Evolutionary conservation across 1,284 basidiomycete genomes (phyloP).

Genomic region (Moniliella sp.): DNA sequence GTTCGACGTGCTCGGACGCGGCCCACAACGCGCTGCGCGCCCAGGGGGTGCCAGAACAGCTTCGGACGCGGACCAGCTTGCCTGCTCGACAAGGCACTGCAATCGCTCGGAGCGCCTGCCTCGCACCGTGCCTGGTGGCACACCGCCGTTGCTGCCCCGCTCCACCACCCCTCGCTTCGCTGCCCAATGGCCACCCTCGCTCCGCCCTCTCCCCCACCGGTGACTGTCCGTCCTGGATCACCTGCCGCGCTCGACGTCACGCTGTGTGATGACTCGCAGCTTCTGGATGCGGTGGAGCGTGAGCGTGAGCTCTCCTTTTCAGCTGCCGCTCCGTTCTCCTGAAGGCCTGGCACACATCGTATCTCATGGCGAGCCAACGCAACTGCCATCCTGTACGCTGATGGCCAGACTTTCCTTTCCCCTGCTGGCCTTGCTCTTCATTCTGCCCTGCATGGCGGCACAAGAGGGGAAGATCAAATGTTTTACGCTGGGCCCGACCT

Average conservation of each 20-base stretch:
- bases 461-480: conserved; percentile 6
- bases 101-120: too few relatives aligned
- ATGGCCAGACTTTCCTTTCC: conserved; percentile 3
- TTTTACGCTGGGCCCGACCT: too few relatives aligned
- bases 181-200: conserved; percentile 2
- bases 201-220: conserved; percentile 3
- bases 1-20: too few relatives aligned
- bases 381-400: conserved; percentile 7
- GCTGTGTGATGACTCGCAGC: conserved; percentile 48
- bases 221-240: conserved; percentile 26
- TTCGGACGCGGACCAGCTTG: too few relatives aligned
- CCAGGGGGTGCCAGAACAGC: too few relatives aligned
- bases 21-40: too few relatives aligned
- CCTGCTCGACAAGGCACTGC: too few relatives aligned
- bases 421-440: conserved; percentile 2
- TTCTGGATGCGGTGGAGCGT: conserved; percentile 69
- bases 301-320: too few relatives aligned
- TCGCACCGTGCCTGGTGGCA: conserved; percentile 19
- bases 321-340: too few relatives aligned
- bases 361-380: too few relatives aligned
- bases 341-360: background rate
- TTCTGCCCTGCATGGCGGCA: conserved; percentile 2
- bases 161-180: conserved; percentile 10
- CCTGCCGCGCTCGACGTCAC: background rate
- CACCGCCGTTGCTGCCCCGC: conserved; percentile 13